These are phyloP conservation scores for Dictyostelium intermedium DNA, from an alignment of 78 protist species.

Conservation along the genomic window DNA sequence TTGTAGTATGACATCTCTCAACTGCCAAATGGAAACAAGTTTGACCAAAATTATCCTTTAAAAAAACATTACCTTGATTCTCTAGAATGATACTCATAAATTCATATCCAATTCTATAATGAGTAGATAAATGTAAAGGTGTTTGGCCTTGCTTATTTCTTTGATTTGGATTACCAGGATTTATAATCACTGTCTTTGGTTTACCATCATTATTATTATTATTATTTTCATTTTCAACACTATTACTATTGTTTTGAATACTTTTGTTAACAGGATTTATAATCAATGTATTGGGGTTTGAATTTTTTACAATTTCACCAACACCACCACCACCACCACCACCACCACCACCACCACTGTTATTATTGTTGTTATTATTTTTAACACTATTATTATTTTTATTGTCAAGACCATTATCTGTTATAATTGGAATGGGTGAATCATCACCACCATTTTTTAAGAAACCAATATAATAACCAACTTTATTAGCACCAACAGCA, in stretches of 20 bases:
- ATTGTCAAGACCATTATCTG: too few species aligned
- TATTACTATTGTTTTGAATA: too few species aligned
- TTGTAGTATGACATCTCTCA: not conserved
- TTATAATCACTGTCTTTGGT: not conserved
- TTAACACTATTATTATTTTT: too few species aligned
- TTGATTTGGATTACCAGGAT: not conserved
- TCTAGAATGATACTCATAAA: not conserved
- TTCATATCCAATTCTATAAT: not conserved
- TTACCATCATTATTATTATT: not conserved
- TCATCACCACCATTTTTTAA: not conserved
- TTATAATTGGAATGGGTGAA: not conserved
- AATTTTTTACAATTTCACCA: too few species aligned
- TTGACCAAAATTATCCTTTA: not conserved
- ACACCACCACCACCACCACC: too few species aligned
- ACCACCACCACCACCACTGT: too few species aligned
- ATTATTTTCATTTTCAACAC: not conserved
- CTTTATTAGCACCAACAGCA: not conserved
- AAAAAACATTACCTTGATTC: not conserved
- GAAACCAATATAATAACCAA: not conserved
- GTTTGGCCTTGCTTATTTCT: conserved; percentile 5
- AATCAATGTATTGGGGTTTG: not conserved
- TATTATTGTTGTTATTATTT: too few species aligned
- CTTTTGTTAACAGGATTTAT: not conserved
- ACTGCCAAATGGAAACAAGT: not conserved
- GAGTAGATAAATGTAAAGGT: not conserved